Evolutionary conservation across 352 stramenopile species (phyloP).

Genomic region (Phytophthora pini): DNA sequence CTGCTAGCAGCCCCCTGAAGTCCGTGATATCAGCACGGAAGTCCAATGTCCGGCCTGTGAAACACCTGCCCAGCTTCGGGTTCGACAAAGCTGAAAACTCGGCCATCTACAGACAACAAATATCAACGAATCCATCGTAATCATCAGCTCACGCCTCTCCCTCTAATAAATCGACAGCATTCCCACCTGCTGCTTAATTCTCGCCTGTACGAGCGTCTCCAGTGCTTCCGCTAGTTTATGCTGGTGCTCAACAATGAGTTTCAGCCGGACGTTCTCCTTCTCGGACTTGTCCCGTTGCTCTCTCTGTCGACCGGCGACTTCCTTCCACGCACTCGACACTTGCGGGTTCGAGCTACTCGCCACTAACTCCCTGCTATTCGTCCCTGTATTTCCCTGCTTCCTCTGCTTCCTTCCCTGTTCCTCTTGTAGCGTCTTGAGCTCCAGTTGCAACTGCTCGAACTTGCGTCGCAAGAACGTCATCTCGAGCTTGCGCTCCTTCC

Average conservation of each 20-base stretch:
- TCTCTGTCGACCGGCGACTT: constrained; percentile 30
- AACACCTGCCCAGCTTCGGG: constrained; percentile 19
- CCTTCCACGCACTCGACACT: constrained; percentile 38
- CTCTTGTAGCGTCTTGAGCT: constrained; percentile 33
- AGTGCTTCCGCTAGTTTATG: constrained; percentile 40
- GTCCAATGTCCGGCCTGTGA: constrained; percentile 25
- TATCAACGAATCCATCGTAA: constrained; percentile 1
- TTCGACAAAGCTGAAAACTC: constrained; percentile 28
- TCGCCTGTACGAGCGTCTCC: constrained; percentile 37
- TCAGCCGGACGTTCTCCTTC: constrained; percentile 45
- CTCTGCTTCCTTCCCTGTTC: background rate
- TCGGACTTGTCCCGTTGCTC: constrained; percentile 40
- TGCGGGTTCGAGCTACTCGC: constrained; percentile 2
- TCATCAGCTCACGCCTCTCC: background rate
- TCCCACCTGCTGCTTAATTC: constrained; percentile 31
- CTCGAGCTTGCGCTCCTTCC: constrained; percentile 51
- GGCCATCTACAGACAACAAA: constrained; percentile 24
- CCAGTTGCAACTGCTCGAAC: constrained; percentile 42
- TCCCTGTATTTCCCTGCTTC: background rate
- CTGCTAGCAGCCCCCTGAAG: constrained; percentile 27
- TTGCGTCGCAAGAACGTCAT: constrained; percentile 44
- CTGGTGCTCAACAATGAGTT: constrained; percentile 39
- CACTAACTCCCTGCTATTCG: constrained; percentile 10
- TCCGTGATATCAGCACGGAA: constrained; percentile 29
- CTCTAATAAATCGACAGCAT: background rate